phyloP scores from a whole-genome alignment of 441 rosid genomes.

The Euphorbia corollata region DNA sequence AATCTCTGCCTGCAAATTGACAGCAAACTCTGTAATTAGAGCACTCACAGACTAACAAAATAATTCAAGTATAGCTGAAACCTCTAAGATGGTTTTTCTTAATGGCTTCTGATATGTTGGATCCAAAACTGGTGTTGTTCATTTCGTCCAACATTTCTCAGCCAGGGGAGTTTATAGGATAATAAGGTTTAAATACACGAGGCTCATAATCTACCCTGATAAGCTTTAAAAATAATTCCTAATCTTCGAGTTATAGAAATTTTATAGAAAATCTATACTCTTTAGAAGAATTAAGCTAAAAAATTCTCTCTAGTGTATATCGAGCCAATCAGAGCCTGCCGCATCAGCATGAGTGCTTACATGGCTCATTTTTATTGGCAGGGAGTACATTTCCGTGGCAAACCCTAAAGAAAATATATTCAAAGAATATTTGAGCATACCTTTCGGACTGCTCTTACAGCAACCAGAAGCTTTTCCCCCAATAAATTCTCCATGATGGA shows the following conservation, averaged over 20 bases:
- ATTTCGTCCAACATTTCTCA: not conserved
- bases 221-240: too few relatives aligned
- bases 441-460: constrained; percentile 80
- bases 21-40: not conserved
- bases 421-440: constrained; percentile 29
- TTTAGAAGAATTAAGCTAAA: not conserved
- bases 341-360: too few relatives aligned
- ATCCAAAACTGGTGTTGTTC: not conserved
- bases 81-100: not conserved
- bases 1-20: constrained; percentile 62
- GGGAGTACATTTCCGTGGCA: too few relatives aligned
- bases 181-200: not conserved
- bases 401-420: not conserved
- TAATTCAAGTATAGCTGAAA: not conserved
- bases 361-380: too few relatives aligned
- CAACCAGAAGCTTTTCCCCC: constrained; percentile 66
- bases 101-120: not conserved
- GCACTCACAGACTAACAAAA: not conserved
- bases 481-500: constrained; percentile 45
- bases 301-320: not conserved
- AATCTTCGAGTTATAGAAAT: too few relatives aligned
- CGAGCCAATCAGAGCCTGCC: too few relatives aligned
- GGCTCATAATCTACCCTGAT: too few relatives aligned
- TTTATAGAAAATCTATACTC: too few relatives aligned
- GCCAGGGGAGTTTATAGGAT: not conserved